Conservation (phyloP, 306 rosid genomes). For the Quercus berberidifolia region DNA sequence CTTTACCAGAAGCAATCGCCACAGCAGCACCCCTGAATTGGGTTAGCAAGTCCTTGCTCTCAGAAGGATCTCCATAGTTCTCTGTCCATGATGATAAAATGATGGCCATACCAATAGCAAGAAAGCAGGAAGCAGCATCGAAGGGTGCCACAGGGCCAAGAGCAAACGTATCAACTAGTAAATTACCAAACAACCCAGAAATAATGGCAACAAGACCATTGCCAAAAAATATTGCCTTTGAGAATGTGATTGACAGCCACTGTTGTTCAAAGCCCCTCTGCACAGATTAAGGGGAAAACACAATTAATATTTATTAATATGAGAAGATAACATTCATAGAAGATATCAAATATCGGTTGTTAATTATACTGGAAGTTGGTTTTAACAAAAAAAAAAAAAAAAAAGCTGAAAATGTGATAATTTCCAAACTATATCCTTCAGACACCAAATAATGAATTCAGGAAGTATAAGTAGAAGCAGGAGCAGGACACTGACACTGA, state of each 20-base stretch:
- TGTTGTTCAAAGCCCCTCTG: slow-evolving; percentile 98
- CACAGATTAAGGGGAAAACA: slow-evolving; percentile 6
- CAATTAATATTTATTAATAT: slow-evolving; percentile 25
- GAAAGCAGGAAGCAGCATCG: slow-evolving; percentile 97
- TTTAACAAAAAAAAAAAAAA: not conserved
- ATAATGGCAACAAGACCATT: slow-evolving; percentile 88
- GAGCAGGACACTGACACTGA: not conserved
- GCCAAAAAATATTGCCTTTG: slow-evolving; percentile 93
- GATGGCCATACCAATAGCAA: slow-evolving; percentile 86
- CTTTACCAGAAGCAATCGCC: slow-evolving; percentile 92
- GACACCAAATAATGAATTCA: not conserved
- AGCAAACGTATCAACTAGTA: slow-evolving; percentile 73
- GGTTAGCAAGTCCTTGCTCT: slow-evolving; percentile 73
- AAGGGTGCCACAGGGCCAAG: slow-evolving; percentile 98
- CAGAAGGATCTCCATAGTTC: slow-evolving; percentile 82
- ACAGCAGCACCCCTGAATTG: slow-evolving; percentile 91
- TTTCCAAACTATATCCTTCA: not conserved
- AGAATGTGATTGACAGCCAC: slow-evolving; percentile 87
- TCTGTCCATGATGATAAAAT: slow-evolving; percentile 84
- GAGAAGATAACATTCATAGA: slow-evolving; percentile 5
- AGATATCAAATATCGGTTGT: slow-evolving; percentile 9
- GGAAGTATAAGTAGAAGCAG: not conserved
- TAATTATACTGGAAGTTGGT: not conserved
- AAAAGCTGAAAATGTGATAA: not conserved
- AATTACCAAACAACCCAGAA: slow-evolving; percentile 86